These are phyloP conservation scores for Pythium vanterpoolii DNA, from an alignment of 352 stramenopile species.

Conservation along the genomic window DNA sequence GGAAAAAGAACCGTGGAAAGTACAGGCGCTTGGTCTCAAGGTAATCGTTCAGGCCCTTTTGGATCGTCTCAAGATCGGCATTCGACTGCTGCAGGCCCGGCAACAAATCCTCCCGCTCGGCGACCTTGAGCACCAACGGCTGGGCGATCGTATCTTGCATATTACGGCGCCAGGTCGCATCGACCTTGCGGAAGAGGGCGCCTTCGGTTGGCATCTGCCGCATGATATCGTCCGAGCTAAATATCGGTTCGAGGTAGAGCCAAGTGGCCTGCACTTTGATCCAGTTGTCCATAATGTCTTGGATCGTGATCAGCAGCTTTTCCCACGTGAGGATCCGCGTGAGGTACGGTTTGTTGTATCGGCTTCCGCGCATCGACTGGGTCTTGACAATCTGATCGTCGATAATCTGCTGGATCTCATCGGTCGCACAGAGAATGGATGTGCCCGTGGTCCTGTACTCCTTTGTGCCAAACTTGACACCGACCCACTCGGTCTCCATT, in stretches of 20 bases:
- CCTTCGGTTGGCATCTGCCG: conserved; percentile 90
- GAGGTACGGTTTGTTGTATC: conserved; percentile 93
- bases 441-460: conserved; percentile 93
- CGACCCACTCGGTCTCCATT: conserved; percentile 93
- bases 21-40: conserved; percentile 92
- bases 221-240: conserved; percentile 93
- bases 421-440: conserved; percentile 82
- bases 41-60: conserved; percentile 94
- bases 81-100: conserved; percentile 88
- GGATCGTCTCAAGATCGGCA: conserved; percentile 91
- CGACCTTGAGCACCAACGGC: conserved; percentile 73
- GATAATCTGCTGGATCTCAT: conserved; percentile 93
- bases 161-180: conserved; percentile 83
- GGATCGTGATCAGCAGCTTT: conserved; percentile 85
- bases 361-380: conserved; percentile 92
- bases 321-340: conserved; percentile 88
- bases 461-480: conserved; percentile 91
- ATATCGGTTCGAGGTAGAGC: conserved; percentile 93
- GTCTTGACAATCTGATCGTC: conserved; percentile 96
- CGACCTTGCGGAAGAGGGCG: conserved; percentile 83
- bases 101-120: conserved; percentile 74
- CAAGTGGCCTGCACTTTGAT: conserved; percentile 93
- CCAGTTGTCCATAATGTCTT: conserved; percentile 94
- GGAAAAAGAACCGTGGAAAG: conserved; percentile 94
- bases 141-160: conserved; percentile 85